Base-by-base conservation (phyloP, 306 rosid species). In the Boehmeria nivea region DNA sequence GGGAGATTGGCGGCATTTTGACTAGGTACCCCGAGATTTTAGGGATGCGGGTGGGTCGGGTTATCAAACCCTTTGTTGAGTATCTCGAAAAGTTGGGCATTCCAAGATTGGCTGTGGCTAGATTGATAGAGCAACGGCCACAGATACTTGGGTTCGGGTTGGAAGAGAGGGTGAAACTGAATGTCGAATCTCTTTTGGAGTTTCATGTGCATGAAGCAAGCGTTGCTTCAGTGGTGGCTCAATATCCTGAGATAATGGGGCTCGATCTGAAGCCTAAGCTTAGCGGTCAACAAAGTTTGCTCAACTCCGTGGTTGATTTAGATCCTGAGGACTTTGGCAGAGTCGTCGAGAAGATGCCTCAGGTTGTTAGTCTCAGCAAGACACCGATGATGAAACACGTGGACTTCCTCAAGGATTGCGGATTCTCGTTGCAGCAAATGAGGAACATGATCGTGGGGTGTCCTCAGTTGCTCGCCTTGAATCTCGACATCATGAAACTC, bases 331-430 rank as follows among this genome's bases (percentile, higher is more conserved):
- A 85, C 46, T 87, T 93, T 17, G 96, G 95, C 34, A 63, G 78
- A 59, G 76, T 87, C 54, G 76, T 93, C 42, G 99, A 81, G 81
- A 93, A 83, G 77, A 93, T 93, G 99, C 99, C 95, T 15, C 99
- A 85, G 62, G 73, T 85, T 54, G 83, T 85, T 49, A 93, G 84
- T 79, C 95, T 93, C 64, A 76, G 72, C 38, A 77, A 37, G 22
- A 71, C 77, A 49, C 82, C 96, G 51, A 67, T 81, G 85, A 65
- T 79, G 56, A 93, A 76, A 75, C 99, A 87, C 59, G 74, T 81
- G 20, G 91, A 77, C 68, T 93, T 87, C 63, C 79, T 87, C 12
- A 81, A 70, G 69, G 72, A 62, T 46, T 87, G 95, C 57, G 96
- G 96, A 50, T 78, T 87, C 74, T 78, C 93, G 33, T 57, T 56